Percentiles rank a stretch among this genome's conserved stretches.
Conservation (phyloP, 345 rosid species). For the Orychophragmus violaceus region DNA sequence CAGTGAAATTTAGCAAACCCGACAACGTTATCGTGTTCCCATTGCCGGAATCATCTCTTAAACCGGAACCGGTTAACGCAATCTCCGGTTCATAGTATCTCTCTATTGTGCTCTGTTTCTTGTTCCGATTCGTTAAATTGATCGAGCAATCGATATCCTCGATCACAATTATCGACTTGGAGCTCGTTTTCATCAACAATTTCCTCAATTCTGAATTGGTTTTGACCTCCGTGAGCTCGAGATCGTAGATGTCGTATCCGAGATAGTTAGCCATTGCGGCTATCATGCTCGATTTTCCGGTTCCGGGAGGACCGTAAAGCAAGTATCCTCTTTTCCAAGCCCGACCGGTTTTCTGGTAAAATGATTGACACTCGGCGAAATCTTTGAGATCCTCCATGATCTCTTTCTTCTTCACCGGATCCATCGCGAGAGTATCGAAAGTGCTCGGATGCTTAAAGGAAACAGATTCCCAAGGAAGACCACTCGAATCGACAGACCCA, state of each 20-base stretch:
- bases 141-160: conserved; percentile 87
- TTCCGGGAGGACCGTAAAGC: conserved; percentile 25
- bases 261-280: conserved; percentile 92
- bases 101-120: conserved; percentile 7
- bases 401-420: conserved; percentile 48
- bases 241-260: conserved; percentile 87
- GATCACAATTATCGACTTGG: conserved; percentile 77
- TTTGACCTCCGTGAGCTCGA: conserved; percentile 79
- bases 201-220: conserved; percentile 77
- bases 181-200: conserved; percentile 74
- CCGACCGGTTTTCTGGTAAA: conserved; percentile 77
- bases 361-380: conserved; percentile 48
- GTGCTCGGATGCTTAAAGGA: conserved; percentile 92
- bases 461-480: conserved; percentile 46
- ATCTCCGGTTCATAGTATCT: not conserved
- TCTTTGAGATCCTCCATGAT: conserved; percentile 65
- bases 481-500: conserved; percentile 4
- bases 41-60: not conserved
- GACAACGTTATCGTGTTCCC: conserved; percentile 14
- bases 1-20: conserved; percentile 21
- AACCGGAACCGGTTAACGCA: conserved; percentile 4
- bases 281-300: conserved; percentile 45
- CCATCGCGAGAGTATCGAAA: conserved; percentile 82
- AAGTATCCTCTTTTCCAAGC: conserved; percentile 45
- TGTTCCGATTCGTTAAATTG: conserved; percentile 49